A percentile compares a stretch with the other conserved stretches of the same genome.
Evolutionary conservation across 495 filamentous ascomycete species (phyloP).

Genomic region (Pseudevernia furfuracea): DNA sequence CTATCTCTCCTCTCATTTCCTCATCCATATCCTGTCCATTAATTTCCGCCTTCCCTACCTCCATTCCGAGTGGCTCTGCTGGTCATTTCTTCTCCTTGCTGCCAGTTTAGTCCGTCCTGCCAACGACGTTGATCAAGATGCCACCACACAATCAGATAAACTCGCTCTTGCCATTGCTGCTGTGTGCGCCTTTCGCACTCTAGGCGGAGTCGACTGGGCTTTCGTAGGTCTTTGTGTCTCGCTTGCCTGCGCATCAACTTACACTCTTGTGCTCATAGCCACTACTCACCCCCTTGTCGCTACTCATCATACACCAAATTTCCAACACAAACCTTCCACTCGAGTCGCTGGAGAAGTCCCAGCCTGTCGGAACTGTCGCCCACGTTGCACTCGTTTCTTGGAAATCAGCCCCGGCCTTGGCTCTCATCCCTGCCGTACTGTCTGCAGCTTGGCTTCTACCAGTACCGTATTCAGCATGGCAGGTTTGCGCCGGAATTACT

Average conservation of each 20-base stretch:
- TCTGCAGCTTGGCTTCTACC: conserved; percentile 9
- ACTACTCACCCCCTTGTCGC: not conserved
- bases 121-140: not conserved
- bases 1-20: not conserved
- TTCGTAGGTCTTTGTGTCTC: not conserved
- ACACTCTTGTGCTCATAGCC: not conserved
- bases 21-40: not conserved
- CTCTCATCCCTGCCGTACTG: not conserved
- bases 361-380: not conserved
- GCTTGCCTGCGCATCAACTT: not conserved
- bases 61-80: not conserved
- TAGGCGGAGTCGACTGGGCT: conserved; percentile 8
- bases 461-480: conserved; percentile 1
- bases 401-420: not conserved
- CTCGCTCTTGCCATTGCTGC: conserved; percentile 6
- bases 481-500: not conserved
- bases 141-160: not conserved
- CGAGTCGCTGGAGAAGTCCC: not conserved
- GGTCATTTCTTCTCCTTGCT: not conserved
- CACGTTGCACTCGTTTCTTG: not conserved
- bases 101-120: not conserved
- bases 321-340: not conserved
- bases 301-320: not conserved
- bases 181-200: not conserved
- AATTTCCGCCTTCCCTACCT: not conserved